Base-by-base conservation (phyloP, 2,329 filamentous ascomycete genomes). In the Penicillium sp. region DNA sequence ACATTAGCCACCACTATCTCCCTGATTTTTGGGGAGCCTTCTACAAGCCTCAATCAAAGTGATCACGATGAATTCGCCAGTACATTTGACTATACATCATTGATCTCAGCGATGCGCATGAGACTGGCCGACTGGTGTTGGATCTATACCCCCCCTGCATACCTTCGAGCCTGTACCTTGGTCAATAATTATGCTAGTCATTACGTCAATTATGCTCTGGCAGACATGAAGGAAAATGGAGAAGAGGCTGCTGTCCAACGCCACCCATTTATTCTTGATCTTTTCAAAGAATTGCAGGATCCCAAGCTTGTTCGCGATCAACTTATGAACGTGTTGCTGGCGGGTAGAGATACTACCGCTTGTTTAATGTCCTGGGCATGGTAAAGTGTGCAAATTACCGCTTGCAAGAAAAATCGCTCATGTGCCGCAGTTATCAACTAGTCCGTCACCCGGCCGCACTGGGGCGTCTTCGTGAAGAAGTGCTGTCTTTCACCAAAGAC, bases 1-100 rank as follows among this genome's bases (percentile, higher is more conserved):
- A 92, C 90, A 0, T 79, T 97, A n/a, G 92, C 96, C 69, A 87
- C 90, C 6, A 85, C 90, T 2, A 96, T 71, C 44, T 53, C 64
- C 91, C 1, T 89, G 94, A 66, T 96, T 96, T 70, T 77, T 97
- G 35, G 4, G 51, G 68, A 22, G 57, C 47, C 25, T 69, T 69
- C 26, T 62, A 61, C 20, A 37, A 60, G 11, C 66, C 64, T 0
- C 61, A 66, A 42, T 55, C 15, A 7, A 8, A n/a, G 29, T n/a
- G 14, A n/a, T 12, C n/a, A 35, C 20, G 20, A 15, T 7, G n/a
- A 35, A 3, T 48, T 48, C 18, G 45, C 27, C 14, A 22, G 22
- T 23, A 27, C 45, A 11, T 35, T 35, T n/a, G 22, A 69, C 46
- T 81, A 96, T 0, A 92, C 92, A 4, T 79, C 85, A 54, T 87